Evolutionary conservation across 495 filamentous ascomycete species (phyloP), one percentile per base, ranked within the genome.

Genomic region (Podospora fimiseda): DNA sequence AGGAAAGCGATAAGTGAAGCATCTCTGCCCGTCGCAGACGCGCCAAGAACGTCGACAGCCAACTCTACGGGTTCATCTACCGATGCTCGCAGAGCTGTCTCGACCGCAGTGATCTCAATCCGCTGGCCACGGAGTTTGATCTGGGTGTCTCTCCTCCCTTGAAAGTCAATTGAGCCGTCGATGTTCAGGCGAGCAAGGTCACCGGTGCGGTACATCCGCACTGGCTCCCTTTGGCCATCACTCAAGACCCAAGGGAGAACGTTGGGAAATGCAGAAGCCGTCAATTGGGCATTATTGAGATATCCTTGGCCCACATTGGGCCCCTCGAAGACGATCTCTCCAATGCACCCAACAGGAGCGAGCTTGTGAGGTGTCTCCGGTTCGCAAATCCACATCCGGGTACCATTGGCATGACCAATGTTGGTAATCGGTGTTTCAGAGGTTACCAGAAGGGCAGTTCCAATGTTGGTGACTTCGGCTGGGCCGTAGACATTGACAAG

Each of bases 131-230:
- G 52, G 9, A 70, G 51, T 50, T 67, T 69, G 51, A 70, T 49
- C 14, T 65, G 60, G 0, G 53, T 59, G 18, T 63, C 54, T 22
- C 52, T 55, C 37, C 55, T 51, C 6, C 44, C 55, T 1, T 81
- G 59, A 58, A 78, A 81, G 20, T 68, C 71, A 18, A 82, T 52
- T 9, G 72, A 67, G 3, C 78, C 76, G 13, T 74, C 74, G 33
- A 75, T 73, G 27, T 70, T 61, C 47, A 81, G 78, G 22, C 75
- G 69, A 16, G 75, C 77, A 45, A 82, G 55, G 51, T 83, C 79
- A 4, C 80, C 78, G 13, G 80, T 81, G 55, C 80, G 80, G 62
- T 83, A 83, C 36, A 82, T 51, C n/a, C 49, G 39, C 14, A 36
- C 39, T 3, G 22, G 23, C 24, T 37, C 24, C 39, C 33, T 13